phyloP scores from a whole-genome alignment of 139 green algal genomes.

The Chlamydomonas urium region DNA sequence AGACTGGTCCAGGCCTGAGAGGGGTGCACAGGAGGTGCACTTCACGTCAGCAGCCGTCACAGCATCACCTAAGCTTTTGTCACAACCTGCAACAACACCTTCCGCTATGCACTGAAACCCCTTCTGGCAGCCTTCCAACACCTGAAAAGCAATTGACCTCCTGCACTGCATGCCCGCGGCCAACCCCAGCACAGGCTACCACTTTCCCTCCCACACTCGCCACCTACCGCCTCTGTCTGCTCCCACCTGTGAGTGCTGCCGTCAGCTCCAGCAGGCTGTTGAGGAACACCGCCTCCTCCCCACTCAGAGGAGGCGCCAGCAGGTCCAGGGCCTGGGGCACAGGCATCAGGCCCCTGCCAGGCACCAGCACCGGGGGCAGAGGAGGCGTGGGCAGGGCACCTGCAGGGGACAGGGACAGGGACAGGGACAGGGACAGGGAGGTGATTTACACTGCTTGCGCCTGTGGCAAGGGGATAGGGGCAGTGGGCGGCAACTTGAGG shows the following conservation, averaged over 20 bases:
- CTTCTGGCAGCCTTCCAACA: no score
- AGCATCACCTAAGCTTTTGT: no score
- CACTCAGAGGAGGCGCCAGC: slow-evolving; percentile 52
- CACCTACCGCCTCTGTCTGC: no score
- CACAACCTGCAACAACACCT: no score
- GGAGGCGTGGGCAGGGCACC: slow-evolving; percentile 34
- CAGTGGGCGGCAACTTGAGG: no score
- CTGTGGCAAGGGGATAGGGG: no score
- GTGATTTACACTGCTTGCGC: no score
- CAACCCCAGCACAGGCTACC: neutral
- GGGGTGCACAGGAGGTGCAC: neutral
- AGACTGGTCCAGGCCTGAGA: neutral
- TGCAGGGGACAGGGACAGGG: slow-evolving; percentile 44
- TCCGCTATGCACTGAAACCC: no score
- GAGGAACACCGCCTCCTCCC: slow-evolving; percentile 60
- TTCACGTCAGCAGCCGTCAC: neutral
- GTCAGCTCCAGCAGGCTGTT: slow-evolving; percentile 38
- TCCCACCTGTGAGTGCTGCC: slow-evolving; percentile 26
- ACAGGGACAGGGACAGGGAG: no score
- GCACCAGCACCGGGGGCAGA: slow-evolving; percentile 55
- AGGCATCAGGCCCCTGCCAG: slow-evolving; percentile 39
- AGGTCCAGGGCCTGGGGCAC: slow-evolving; percentile 42
- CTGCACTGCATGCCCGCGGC: neutral
- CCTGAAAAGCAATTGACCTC: neutral
- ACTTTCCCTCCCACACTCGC: no score